Evolutionary conservation across 106 monocot genomes (phyloP).

Genomic region (Hemerocallis citrina): DNA sequence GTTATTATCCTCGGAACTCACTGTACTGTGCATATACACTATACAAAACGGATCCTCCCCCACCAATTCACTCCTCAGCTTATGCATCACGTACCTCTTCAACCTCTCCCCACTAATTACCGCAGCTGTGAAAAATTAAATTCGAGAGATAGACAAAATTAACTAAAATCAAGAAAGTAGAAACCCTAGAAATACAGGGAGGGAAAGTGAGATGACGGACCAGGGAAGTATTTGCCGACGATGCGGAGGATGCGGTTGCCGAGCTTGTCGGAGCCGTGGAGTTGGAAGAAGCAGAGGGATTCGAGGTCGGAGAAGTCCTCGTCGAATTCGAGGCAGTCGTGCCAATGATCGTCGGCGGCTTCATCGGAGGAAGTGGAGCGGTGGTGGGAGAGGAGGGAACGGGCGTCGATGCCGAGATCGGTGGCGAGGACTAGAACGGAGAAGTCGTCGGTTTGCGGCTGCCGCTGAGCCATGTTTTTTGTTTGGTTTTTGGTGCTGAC

Average conservation of each 20-base stretch:
- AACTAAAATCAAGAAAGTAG: neutral
- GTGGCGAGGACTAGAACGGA: slow-evolving; percentile 85
- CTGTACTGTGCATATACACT: slow-evolving; percentile 81
- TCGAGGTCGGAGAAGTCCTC: slow-evolving; percentile 92
- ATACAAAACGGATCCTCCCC: slow-evolving; percentile 74
- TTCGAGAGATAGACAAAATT: too few relatives aligned
- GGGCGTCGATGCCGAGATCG: slow-evolving; percentile 71
- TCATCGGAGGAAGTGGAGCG: slow-evolving; percentile 7
- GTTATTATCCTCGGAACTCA: slow-evolving; percentile 77
- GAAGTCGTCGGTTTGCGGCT: slow-evolving; percentile 37
- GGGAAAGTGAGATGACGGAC: slow-evolving; percentile 13
- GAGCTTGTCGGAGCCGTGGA: slow-evolving; percentile 63
- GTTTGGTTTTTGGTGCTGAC: neutral
- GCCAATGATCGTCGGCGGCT: slow-evolving; percentile 52
- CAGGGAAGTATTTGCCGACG: slow-evolving; percentile 91
- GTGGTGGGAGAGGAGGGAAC: slow-evolving; percentile 46
- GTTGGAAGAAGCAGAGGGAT: slow-evolving; percentile 53
- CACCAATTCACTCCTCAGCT: slow-evolving; percentile 54
- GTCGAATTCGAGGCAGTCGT: slow-evolving; percentile 68
- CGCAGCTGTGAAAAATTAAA: slow-evolving; percentile 38
- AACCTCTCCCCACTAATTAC: slow-evolving; percentile 64
- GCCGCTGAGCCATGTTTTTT: neutral
- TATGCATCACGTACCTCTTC: slow-evolving; percentile 69
- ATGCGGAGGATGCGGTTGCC: slow-evolving; percentile 82
- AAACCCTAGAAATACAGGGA: neutral